Evolutionary conservation across 75 land plant genomes (phyloP).

Genomic region (Chamaecyparis obtusa): DNA sequence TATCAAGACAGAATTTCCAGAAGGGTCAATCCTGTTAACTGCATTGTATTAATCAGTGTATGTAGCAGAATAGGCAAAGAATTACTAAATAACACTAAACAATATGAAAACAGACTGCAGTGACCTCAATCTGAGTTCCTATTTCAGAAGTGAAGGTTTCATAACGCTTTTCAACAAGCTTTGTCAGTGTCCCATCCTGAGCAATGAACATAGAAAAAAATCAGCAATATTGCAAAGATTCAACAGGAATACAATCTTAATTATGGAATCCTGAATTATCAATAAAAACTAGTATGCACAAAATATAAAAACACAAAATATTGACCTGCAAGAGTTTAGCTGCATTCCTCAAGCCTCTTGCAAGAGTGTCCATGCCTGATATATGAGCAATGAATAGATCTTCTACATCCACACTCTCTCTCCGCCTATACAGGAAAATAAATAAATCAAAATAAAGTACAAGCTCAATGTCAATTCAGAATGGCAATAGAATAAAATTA

Average conservation of each 20-base stretch:
- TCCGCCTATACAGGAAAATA: slow-evolving; percentile 40
- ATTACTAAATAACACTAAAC: not conserved
- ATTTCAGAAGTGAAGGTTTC: slow-evolving; percentile 73
- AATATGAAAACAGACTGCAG: not conserved
- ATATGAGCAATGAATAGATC: slow-evolving; percentile 95
- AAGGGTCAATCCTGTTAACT: not conserved
- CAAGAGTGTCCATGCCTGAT: slow-evolving; percentile 91
- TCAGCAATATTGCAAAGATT: not conserved
- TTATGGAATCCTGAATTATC: not conserved
- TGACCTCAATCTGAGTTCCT: slow-evolving; percentile 81
- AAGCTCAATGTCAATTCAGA: not conserved
- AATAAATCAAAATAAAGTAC: not conserved
- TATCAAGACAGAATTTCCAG: slow-evolving; percentile 3
- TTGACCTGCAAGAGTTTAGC: slow-evolving; percentile 78
- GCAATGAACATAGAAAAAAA: slow-evolving; percentile 9
- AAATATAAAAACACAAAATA: not conserved
- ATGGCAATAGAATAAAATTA: not conserved
- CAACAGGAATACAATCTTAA: not conserved
- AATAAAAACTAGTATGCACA: slow-evolving; percentile 3
- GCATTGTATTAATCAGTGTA: not conserved
- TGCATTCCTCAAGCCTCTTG: slow-evolving; percentile 93
- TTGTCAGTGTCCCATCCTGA: slow-evolving; percentile 74
- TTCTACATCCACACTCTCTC: slow-evolving; percentile 97
- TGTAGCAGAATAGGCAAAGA: not conserved
- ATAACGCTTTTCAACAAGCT: slow-evolving; percentile 85